phyloP scores from a whole-genome alignment of 2,329 filamentous ascomycete species.

The Botrytis fabae region DNA sequence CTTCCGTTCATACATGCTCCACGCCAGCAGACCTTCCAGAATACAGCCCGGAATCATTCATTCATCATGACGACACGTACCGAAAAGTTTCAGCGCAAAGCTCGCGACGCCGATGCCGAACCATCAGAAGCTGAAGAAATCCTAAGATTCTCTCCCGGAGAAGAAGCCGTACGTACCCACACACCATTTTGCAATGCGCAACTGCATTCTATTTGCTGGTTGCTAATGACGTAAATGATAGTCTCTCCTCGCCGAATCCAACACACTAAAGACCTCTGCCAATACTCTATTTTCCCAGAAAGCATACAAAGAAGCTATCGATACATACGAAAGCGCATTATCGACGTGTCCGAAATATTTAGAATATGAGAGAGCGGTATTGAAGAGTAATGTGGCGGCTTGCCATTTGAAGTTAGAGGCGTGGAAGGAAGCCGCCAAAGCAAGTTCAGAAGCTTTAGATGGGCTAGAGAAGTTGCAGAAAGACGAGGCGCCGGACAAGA shows the following conservation, averaged over 20 bases:
- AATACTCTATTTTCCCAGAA: constrained; percentile 76
- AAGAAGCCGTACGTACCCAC: constrained; percentile 45
- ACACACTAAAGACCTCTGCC: constrained; percentile 70
- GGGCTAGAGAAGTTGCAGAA: constrained; percentile 62
- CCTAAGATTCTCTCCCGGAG: constrained; percentile 44
- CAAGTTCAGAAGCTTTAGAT: constrained; percentile 72
- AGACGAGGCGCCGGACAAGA: constrained; percentile 39
- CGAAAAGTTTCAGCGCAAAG: constrained; percentile 39
- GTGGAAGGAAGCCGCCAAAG: constrained; percentile 79
- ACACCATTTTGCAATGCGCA: neutral
- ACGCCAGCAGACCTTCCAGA: constrained; percentile 22
- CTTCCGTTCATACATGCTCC: constrained; percentile 18
- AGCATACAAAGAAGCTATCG: constrained; percentile 75
- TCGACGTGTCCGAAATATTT: constrained; percentile 79
- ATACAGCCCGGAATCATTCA: constrained; percentile 14
- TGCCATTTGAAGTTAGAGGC: constrained; percentile 82
- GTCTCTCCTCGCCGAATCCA: constrained; percentile 70
- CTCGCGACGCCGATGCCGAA: constrained; percentile 31
- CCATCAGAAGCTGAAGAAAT: constrained; percentile 34
- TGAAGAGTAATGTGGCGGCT: constrained; percentile 85
- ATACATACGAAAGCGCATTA: constrained; percentile 79
- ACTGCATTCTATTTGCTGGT: neutral
- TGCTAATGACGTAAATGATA: constrained; percentile 40
- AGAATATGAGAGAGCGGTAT: constrained; percentile 82
- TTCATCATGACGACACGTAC: constrained; percentile 38